Conservation (phyloP, 2,329 filamentous ascomycete species). For the Clathrospora elynae region DNA sequence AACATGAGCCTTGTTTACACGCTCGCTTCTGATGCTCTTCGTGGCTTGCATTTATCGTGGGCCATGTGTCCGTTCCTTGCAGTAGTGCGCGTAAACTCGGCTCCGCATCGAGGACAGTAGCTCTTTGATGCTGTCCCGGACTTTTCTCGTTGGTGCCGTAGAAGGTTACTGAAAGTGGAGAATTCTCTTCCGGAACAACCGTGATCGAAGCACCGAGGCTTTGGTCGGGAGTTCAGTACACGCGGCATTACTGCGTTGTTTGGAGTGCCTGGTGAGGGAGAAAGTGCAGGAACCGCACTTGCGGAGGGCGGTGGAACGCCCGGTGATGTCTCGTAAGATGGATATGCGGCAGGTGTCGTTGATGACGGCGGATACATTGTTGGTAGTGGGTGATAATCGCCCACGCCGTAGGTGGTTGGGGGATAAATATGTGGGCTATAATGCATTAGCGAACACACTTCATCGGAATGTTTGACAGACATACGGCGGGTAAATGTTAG, state of each 20-base stretch:
- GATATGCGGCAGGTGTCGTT: constrained; percentile 39
- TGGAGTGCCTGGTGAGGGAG: constrained; percentile 35
- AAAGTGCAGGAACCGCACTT: constrained; percentile 31
- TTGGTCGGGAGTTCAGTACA: constrained; percentile 78
- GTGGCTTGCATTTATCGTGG: constrained; percentile 91
- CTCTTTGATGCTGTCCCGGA: constrained; percentile 89
- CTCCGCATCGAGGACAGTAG: constrained; percentile 86
- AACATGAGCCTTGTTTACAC: constrained; percentile 16
- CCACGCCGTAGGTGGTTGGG: constrained; percentile 41
- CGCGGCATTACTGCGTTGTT: constrained; percentile 50
- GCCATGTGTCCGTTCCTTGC: constrained; percentile 84
- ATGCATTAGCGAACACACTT: constrained; percentile 12
- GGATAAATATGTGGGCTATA: constrained; percentile 42
- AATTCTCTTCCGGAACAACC: constrained; percentile 96
- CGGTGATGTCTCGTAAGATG: constrained; percentile 39
- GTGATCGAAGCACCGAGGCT: constrained; percentile 96
- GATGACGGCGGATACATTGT: constrained; percentile 46
- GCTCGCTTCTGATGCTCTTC: constrained; percentile 54
- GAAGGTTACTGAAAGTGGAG: constrained; percentile 92
- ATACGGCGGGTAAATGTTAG: constrained; percentile 45
- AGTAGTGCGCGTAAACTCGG: constrained; percentile 87
- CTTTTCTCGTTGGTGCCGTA: constrained; percentile 92
- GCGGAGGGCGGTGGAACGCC: constrained; percentile 25
- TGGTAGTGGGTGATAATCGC: constrained; percentile 42
- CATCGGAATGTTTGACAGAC: constrained; percentile 9